Evolutionary conservation across 305 asterid genomes (phyloP).

Genomic region (Fraxinus xanthoxyloides): DNA sequence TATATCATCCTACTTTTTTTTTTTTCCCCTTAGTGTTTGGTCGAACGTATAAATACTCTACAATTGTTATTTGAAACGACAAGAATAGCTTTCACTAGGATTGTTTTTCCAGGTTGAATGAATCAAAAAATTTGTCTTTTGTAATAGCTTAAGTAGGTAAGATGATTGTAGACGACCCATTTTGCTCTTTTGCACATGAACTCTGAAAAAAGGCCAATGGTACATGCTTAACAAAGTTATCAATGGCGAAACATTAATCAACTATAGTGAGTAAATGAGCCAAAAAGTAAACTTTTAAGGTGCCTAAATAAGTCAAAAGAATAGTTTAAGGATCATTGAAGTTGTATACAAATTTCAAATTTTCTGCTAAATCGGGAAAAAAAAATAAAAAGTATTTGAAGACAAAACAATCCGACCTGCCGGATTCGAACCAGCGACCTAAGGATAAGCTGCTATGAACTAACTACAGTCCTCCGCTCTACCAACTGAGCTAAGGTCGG

Average conservation of each 20-base stretch:
- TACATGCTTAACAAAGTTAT: not conserved
- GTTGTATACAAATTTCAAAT: not conserved
- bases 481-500: constrained; percentile 99
- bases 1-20: not conserved
- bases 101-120: not conserved
- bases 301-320: not conserved
- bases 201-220: not conserved
- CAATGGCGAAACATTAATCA: not conserved
- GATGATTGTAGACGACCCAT: too few relatives aligned
- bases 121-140: too few relatives aligned
- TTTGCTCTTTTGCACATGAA: not conserved
- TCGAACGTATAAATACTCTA: too few relatives aligned
- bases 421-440: constrained; percentile 98
- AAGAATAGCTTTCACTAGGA: not conserved
- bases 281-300: not conserved
- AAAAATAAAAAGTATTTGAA: not conserved
- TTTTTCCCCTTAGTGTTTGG: not conserved
- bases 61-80: not conserved
- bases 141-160: too few relatives aligned
- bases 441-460: constrained; percentile 45
- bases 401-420: constrained; percentile 64
- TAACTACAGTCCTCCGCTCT: constrained; percentile 99
- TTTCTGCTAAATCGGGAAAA: not conserved
- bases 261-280: not conserved
- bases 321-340: not conserved